Evolutionary conservation across 345 rosid genomes (phyloP).

Genomic region (Rhizophora apiculata): DNA sequence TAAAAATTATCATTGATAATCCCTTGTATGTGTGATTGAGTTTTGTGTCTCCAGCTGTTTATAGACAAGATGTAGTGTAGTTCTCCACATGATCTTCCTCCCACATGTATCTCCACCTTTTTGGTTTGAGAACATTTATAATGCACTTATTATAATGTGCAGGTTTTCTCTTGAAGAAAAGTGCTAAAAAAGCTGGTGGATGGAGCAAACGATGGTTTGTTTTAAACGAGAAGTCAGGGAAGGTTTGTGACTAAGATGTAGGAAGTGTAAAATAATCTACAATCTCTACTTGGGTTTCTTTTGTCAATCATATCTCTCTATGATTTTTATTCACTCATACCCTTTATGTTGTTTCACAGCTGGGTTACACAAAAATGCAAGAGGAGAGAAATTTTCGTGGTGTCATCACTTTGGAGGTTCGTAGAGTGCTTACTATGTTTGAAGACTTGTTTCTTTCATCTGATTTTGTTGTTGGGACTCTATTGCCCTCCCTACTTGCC

Average conservation of each 20-base stretch:
- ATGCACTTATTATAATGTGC: neutral
- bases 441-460: neutral
- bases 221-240: neutral
- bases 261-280: neutral
- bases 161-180: slow-evolving; percentile 3
- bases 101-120: no score
- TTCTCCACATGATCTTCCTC: no score
- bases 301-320: neutral
- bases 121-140: no score
- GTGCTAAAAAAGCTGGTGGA: neutral
- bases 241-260: neutral
- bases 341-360: neutral
- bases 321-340: neutral
- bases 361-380: neutral
- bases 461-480: no score
- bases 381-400: slow-evolving; percentile 1
- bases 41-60: no score
- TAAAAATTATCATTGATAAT: neutral
- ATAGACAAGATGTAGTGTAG: no score
- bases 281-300: neutral
- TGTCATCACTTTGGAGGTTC: neutral
- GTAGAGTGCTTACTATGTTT: neutral
- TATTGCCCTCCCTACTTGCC: no score
- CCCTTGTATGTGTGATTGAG: neutral
- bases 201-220: slow-evolving; percentile 2